Evolutionary conservation across 805 yeast genomes (phyloP), one percentile per base, ranked within the genome.

Genomic region (Lipomyces chichibuensis): DNA sequence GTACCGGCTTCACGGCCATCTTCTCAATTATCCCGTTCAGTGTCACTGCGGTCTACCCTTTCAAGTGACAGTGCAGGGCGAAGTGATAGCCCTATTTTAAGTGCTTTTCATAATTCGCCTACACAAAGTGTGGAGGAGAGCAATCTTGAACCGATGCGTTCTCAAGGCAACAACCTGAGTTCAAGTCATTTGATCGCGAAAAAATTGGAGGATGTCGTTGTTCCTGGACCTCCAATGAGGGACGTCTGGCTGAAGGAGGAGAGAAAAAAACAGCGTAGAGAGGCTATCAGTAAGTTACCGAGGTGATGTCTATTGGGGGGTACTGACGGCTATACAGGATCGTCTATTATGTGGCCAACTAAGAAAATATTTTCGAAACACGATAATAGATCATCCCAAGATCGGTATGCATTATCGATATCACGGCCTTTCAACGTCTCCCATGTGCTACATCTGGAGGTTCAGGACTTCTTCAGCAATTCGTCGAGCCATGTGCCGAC

Each of bases 151-250:
- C 9, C 20, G 8, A 43, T 43, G 20, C 49, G 20, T 17, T n/a
- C 33, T 20, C 20, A n/a, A 17, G 9, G 11, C 20, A 43, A 43
- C 11, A 43, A 17, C 49, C 5, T 56, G n/a, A 32, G 52, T 14
- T n/a, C 65, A 27, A 27, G 46, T 13, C 60, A 56, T 43, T 2
- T 49, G 7, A 57, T 63, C 51, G 66, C 64, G 6, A 54, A 56
- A 32, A 61, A 60, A 9, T 56, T 66, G 39, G 69, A 62, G 13
- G 69, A 66, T 49, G 66, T 63, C 23, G 66, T 56, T 6, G 62
- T 62, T 17, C 70, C 69, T 5, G 71, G 71, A 17, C 71, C 71
- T 5, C 71, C 71, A 0, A 65, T 68, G 69, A 54, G 43, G 14
- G 70, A 68, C 54, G 51, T 68, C 33, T 68, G 71, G 71, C 57